Percentiles rank a stretch among this genome's conserved stretches.
Conservation (phyloP, 768 basidiomycete species). For the Rhodotorula diobovata region DNA sequence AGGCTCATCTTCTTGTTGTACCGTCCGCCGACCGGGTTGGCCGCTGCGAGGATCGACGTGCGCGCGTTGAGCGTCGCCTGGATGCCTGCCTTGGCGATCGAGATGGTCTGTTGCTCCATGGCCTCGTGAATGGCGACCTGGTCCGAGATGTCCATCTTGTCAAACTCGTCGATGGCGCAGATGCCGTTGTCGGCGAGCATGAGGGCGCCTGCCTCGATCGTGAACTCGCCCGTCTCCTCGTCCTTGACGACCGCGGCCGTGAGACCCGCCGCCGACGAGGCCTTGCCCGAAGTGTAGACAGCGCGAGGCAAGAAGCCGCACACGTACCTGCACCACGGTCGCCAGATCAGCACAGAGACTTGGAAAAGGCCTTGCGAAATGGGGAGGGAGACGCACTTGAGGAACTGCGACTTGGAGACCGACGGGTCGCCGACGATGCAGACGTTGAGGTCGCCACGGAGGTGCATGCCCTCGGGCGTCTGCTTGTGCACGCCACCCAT, state of each 20-base stretch:
- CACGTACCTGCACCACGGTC: conserved; percentile 64
- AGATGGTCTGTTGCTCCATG: conserved; percentile 96
- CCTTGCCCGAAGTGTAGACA: conserved; percentile 98
- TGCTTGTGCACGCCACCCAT: conserved; percentile 99
- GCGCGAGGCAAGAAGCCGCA: conserved; percentile 97
- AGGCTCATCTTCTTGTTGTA: conserved; percentile 93
- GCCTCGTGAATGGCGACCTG: conserved; percentile 99
- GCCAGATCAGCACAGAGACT: conserved; percentile 16
- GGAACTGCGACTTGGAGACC: conserved; percentile 96
- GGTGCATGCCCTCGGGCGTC: conserved; percentile 90
- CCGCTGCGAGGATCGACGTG: conserved; percentile 94
- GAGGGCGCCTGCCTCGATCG: conserved; percentile 96
- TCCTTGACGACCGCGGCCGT: conserved; percentile 98
- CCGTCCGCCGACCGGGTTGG: conserved; percentile 93
- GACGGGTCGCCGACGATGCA: conserved; percentile 97
- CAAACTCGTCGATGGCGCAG: conserved; percentile 99
- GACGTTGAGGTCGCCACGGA: conserved; percentile 98
- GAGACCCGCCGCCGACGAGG: conserved; percentile 95
- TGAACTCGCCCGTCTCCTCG: conserved; percentile 98
- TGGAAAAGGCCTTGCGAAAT: too few relatives aligned
- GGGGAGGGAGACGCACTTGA: conserved; percentile 65
- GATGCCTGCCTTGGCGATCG: conserved; percentile 97
- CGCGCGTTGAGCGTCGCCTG: conserved; percentile 97
- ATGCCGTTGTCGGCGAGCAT: conserved; percentile 99
- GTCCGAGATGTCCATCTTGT: conserved; percentile 99